Conservation (phyloP, 1,139 yeast species). For the Geotrichum europaeum region DNA sequence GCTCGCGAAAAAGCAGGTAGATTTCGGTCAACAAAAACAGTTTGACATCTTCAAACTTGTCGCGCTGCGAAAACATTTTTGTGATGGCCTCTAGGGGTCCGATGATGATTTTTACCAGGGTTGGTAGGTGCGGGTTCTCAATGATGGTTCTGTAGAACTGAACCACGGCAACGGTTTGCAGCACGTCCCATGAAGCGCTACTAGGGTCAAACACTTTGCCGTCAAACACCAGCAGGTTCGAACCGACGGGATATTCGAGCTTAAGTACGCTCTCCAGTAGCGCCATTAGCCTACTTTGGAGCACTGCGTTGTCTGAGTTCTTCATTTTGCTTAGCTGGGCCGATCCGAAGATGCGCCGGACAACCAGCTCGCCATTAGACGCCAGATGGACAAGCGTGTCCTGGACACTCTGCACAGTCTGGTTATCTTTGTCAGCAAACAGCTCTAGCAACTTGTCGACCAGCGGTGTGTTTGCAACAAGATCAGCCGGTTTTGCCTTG, state of each 20-base stretch:
- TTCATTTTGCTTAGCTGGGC: conserved; percentile 18
- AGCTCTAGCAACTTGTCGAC: conserved; percentile 21
- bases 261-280: conserved; percentile 22
- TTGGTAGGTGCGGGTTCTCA: conserved; percentile 17
- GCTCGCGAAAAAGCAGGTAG: conserved; percentile 23
- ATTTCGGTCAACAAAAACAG: conserved; percentile 22
- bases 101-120: conserved; percentile 15
- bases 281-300: conserved; percentile 24
- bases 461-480: conserved; percentile 23
- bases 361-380: conserved; percentile 22
- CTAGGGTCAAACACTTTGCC: conserved; percentile 7
- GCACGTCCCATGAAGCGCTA: conserved; percentile 16
- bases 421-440: conserved; percentile 13
- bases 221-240: conserved; percentile 18
- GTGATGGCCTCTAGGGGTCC: conserved; percentile 21
- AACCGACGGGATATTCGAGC: conserved; percentile 20
- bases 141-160: conserved; percentile 26
- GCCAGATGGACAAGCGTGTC: conserved; percentile 19
- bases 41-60: conserved; percentile 18
- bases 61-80: conserved; percentile 18
- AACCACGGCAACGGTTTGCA: conserved; percentile 21
- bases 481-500: conserved; percentile 24
- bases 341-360: conserved; percentile 25
- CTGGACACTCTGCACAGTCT: conserved; percentile 15
- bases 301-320: conserved; percentile 17